phyloP scores from a whole-genome alignment of 768 basidiomycete genomes.

The Kwoniella newhampshirensis region DNA sequence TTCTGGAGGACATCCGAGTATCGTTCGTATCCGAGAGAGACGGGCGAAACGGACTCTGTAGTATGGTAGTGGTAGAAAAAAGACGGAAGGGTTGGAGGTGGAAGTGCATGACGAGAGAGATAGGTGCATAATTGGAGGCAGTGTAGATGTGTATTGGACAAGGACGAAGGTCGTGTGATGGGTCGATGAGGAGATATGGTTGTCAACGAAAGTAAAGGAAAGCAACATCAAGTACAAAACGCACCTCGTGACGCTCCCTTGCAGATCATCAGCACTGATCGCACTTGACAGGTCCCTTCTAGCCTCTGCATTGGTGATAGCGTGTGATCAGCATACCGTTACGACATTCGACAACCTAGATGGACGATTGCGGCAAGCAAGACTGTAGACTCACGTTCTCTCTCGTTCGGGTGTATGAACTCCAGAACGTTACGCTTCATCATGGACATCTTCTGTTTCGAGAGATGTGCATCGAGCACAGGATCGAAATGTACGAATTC shows the following conservation, averaged over 20 bases:
- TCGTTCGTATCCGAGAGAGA: slow-evolving; percentile 46
- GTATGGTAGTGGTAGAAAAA: background rate
- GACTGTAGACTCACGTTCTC: slow-evolving; percentile 45
- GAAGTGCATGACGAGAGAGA: no score
- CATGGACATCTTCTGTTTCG: slow-evolving; percentile 45
- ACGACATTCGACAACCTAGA: background rate
- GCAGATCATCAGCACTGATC: slow-evolving; percentile 45
- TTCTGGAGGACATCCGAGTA: slow-evolving; percentile 46
- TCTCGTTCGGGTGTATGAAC: slow-evolving; percentile 52
- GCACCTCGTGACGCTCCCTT: slow-evolving; percentile 53
- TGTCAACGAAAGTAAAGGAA: no score
- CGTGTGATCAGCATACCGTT: no score
- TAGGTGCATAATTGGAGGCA: background rate
- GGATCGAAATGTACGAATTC: slow-evolving; percentile 52
- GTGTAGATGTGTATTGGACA: background rate
- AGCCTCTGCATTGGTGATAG: slow-evolving; percentile 36
- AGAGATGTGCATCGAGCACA: slow-evolving; percentile 47
- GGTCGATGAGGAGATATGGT: background rate
- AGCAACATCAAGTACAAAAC: no score
- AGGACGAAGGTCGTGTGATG: background rate
- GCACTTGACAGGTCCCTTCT: slow-evolving; percentile 46
- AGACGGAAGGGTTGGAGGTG: no score
- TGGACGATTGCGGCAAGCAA: background rate
- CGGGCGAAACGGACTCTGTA: slow-evolving; percentile 52
- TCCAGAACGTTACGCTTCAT: slow-evolving; percentile 50